Conservation (phyloP, 78 protist genomes). For the Anaeramoeba ignava region DNA sequence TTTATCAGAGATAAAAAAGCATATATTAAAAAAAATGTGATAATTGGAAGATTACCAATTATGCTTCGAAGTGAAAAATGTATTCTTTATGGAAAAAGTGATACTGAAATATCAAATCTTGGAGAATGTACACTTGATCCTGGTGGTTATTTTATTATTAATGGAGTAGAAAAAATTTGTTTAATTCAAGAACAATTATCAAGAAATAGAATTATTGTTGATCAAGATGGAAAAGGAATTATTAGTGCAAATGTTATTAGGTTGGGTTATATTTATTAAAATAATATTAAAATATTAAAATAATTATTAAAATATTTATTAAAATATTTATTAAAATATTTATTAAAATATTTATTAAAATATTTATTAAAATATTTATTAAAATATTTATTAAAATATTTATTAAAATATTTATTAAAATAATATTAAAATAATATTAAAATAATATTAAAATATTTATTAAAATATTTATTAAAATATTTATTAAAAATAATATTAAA, state of each 20-base stretch:
- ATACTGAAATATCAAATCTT: conserved; percentile 57
- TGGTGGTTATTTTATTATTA: conserved; percentile 52
- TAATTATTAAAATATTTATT: no score
- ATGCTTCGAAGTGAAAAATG: conserved; percentile 88
- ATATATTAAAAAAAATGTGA: conserved; percentile 24
- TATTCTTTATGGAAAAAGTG: conserved; percentile 40
- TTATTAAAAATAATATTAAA: no score
- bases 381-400: no score
- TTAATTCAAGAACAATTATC: conserved; percentile 94
- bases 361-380: no score
- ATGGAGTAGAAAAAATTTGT: conserved; percentile 80
- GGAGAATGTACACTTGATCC: conserved; percentile 95
- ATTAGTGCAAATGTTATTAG: neutral
- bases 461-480: no score
- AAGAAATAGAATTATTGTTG: conserved; percentile 29
- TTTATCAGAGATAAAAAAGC: conserved; percentile 54
- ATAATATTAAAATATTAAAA: no score
- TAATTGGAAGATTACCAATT: conserved; percentile 91
- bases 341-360: no score
- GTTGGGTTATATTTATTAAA: neutral
- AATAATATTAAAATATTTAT: no score
- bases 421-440: no score
- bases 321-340: no score
- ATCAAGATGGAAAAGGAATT: neutral
- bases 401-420: no score